Base-by-base conservation (phyloP, 768 basidiomycete genomes). In the Clitopilus hobsonii region DNA sequence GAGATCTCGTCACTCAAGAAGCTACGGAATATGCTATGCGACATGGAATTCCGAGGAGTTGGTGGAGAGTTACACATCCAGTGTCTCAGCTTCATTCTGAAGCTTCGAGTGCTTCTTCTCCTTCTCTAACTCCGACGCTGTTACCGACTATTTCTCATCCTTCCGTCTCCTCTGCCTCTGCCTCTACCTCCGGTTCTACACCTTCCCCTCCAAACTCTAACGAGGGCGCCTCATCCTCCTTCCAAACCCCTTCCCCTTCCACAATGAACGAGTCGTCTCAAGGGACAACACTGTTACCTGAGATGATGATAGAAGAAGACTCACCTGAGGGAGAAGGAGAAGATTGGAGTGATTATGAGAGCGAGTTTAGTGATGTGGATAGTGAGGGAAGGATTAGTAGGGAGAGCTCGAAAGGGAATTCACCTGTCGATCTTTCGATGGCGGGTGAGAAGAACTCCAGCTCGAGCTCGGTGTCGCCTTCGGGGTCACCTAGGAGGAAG, bases 271-370 rank as follows among this genome's bases (percentile, higher is more conserved):
- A n/a, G n/a, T n/a, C n/a, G 32, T 36, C 13, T 36, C 32, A 36
- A 36, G 13, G n/a, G 13, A 11, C 32, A 36, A 3, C 32, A 11
- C 13, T 11, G 36, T 11, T 32, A 22, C 38, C 49, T 49, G n/a
- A 52, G 56, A 18, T 10, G 54, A 49, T 28, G 41, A 26, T 11
- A 30, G 49, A 22, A 38, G 48, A 36, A n/a, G 32, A 11, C 32
- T 11, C 32, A 36, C n/a, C 32, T n/a, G 41, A 45, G 22, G 41
- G 22, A 11, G 55, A 56, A 28, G 54, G 51, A 13, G 65, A 63
- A 26, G 65, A 62, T 22, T 63, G 63, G 63, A 63, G 63, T 25
- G 63, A 63, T 2, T 63, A 61, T 38, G 63, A 63, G 57, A 61
- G 60, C 36, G 63, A 63, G 59, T 24, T 63, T 16, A 60, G 56